phyloP scores from a whole-genome alignment of 2,329 filamentous ascomycete genomes.

The Venturia asperata region DNA sequence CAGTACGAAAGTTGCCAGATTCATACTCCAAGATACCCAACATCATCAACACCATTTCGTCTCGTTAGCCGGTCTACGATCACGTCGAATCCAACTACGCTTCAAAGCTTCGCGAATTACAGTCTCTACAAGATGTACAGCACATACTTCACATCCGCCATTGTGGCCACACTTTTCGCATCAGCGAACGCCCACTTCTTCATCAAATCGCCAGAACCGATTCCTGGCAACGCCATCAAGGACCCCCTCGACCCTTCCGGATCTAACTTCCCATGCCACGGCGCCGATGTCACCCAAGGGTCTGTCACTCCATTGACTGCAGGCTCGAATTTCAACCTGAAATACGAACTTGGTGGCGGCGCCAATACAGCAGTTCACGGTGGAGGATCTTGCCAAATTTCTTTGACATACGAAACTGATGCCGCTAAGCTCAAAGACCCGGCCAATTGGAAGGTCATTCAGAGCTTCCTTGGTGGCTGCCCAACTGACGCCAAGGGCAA shows the following conservation, averaged over 20 bases:
- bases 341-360: conserved; percentile 45
- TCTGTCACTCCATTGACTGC: conserved; percentile 53
- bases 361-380: conserved; percentile 72
- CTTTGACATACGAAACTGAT: conserved; percentile 68
- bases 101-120: conserved; percentile 22
- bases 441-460: conserved; percentile 79
- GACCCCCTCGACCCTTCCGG: conserved; percentile 56
- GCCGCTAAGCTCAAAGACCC: conserved; percentile 49
- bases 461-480: conserved; percentile 81
- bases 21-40: conserved; percentile 3
- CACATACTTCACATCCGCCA: conserved; percentile 45
- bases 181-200: conserved; percentile 67
- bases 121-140: conserved; percentile 36
- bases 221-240: conserved; percentile 47
- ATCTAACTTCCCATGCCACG: conserved; percentile 70
- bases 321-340: conserved; percentile 53
- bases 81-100: conserved; percentile 18
- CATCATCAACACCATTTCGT: conserved; percentile 3
- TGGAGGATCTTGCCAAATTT: conserved; percentile 87
- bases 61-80: conserved; percentile 19
- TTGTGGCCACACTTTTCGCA: conserved; percentile 47
- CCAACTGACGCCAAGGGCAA: conserved; percentile 60
- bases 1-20: neutral
- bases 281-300: conserved; percentile 40
- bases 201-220: conserved; percentile 63